A percentile compares a stretch with the other conserved stretches of the same genome.
phyloP scores from a whole-genome alignment of 2,329 filamentous ascomycete species.

The Aspergillus sclerotialis region DNA sequence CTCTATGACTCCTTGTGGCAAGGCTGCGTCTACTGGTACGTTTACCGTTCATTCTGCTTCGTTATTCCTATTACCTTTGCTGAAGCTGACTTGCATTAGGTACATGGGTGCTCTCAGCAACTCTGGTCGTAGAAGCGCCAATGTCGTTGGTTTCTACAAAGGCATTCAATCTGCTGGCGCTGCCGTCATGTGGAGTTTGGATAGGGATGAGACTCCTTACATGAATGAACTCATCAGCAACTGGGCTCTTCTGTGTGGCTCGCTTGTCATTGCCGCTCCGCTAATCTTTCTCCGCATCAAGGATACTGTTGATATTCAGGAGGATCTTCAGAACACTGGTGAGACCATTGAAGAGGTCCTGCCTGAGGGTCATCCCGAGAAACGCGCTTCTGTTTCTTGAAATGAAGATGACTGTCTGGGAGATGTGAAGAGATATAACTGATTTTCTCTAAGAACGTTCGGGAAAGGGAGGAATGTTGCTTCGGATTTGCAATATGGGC shows the following conservation, averaged over 20 bases:
- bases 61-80: neutral
- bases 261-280: conserved; percentile 66
- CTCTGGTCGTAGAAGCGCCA: conserved; percentile 82
- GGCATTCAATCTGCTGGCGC: conserved; percentile 76
- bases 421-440: neutral
- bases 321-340: conserved; percentile 74
- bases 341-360: conserved; percentile 68
- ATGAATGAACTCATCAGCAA: conserved; percentile 63
- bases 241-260: conserved; percentile 64
- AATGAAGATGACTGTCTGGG: neutral
- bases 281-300: conserved; percentile 70
- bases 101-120: conserved; percentile 89
- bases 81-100: conserved; percentile 36
- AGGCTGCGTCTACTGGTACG: conserved; percentile 75
- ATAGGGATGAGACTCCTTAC: conserved; percentile 54
- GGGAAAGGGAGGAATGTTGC: neutral
- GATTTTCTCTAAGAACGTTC: neutral
- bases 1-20: conserved; percentile 87
- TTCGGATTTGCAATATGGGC: neutral
- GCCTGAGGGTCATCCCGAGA: conserved; percentile 12
- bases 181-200: conserved; percentile 55
- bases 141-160: conserved; percentile 84
- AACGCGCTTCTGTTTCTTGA: neutral
- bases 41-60: too few species aligned
- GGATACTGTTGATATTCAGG: conserved; percentile 66